These are phyloP conservation scores for Fusarium torreyae DNA, from an alignment of 2,329 filamentous ascomycete genomes.

Conservation along the genomic window DNA sequence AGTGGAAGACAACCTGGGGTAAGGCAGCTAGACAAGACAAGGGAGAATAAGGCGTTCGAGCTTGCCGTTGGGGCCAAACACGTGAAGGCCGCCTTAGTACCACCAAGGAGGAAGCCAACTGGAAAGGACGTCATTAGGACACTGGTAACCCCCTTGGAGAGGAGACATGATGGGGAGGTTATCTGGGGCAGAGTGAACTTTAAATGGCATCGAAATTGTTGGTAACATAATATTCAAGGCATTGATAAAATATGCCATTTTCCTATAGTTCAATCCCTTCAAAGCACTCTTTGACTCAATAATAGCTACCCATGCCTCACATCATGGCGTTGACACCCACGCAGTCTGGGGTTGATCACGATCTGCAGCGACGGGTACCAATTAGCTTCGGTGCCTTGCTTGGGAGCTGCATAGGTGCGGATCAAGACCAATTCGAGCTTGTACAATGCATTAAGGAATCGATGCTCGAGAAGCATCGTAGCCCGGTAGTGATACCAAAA, in stretches of 20 bases:
- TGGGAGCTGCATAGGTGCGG: constrained; percentile 11
- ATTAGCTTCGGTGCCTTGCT: constrained; percentile 35
- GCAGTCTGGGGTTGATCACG: constrained; percentile 33
- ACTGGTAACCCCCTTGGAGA: background rate
- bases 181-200: background rate
- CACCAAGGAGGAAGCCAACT: constrained; percentile 15
- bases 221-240: too few species aligned
- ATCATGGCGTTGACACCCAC: constrained; percentile 17
- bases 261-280: background rate
- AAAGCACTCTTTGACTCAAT: background rate
- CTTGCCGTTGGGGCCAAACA: constrained; percentile 36
- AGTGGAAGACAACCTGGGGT: background rate
- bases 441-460: background rate
- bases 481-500: too few species aligned
- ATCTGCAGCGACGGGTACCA: constrained; percentile 32
- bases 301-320: background rate
- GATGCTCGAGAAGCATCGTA: too few species aligned
- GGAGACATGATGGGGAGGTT: background rate
- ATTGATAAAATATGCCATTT: too few species aligned
- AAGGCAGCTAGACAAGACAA: constrained; percentile 3
- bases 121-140: constrained; percentile 27
- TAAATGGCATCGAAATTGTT: background rate
- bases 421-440: constrained; percentile 14
- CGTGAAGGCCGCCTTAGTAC: constrained; percentile 29
- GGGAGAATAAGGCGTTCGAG: constrained; percentile 20